Base-by-base conservation (phyloP, 192 early-diverging fungal genomes). In the Funneliformis mosseae region DNA sequence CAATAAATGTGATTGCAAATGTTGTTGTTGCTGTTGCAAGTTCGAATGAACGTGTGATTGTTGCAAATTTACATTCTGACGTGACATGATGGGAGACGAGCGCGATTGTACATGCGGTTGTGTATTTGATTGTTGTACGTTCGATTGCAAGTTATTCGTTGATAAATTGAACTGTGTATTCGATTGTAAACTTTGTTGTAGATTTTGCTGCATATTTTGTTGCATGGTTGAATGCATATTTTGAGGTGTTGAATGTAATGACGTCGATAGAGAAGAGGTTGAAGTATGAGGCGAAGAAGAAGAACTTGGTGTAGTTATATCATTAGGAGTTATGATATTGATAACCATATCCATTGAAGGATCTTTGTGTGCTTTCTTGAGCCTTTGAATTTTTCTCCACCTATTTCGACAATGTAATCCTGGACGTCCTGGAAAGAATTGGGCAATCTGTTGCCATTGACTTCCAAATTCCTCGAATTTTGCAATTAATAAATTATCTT, bases 371-470 rank as follows among this genome's bases (percentile, higher is more conserved):
- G 70, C 63, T 80, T 79, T 66, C 45, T 73, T 41, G 71, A 67
- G 21, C 75, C 39, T 64, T 45, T 60, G 66, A 66, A 62, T 73
- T 63, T 77, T 77, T 55, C 42, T 71, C 94, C 94, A 95, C 10
- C 94, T 85, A 82, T 95, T 95, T 25, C 93, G 87, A 81, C 94
- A 95, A 75, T 95, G 93, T 46, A 94, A 82, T 0, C 93, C 94
- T 0, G 94, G 93, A 42, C 94, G 86, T 0, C 92, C 93, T 45
- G 91, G 90, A 79, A 95, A 94, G 12, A 87, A 92, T 0, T 88
- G 80, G 1, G 94, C 93, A 41, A 95, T 95, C 68, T 92, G 90
- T 83, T 94, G 92, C 94, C 94, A 95, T 80, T 93, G 92, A 48
- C 89, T 93, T 16, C 94, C 94, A 66, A 83, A 90, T 64, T 93